These are phyloP conservation scores for Alternaria sp. DNA, from an alignment of 2,329 filamentous ascomycete genomes.

Conservation along the genomic window DNA sequence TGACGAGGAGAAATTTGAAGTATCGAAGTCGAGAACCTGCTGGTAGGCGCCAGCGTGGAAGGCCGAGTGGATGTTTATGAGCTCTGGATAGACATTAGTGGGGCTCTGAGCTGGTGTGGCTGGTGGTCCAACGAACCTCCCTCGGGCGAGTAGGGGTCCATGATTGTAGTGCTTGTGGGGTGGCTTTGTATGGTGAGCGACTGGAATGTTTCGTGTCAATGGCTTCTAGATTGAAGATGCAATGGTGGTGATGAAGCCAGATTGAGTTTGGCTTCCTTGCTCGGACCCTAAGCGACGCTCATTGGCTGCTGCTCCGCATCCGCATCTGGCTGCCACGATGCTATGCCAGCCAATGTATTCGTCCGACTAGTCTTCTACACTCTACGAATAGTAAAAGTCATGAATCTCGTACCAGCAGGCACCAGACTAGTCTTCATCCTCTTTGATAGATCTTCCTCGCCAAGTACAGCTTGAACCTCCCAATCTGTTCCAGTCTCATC, in stretches of 20 bases:
- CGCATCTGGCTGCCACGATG: neutral
- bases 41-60: slow-evolving; percentile 84
- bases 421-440: slow-evolving; percentile 30
- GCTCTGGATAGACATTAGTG: slow-evolving; percentile 57
- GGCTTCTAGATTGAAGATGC: slow-evolving; percentile 13
- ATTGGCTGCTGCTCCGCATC: slow-evolving; percentile 29
- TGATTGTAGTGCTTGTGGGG: slow-evolving; percentile 21
- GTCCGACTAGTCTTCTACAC: slow-evolving; percentile 11
- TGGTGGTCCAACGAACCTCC: slow-evolving; percentile 58
- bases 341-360: neutral
- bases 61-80: slow-evolving; percentile 72
- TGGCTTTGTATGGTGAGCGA: slow-evolving; percentile 2
- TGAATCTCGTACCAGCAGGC: slow-evolving; percentile 34
- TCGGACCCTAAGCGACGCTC: slow-evolving; percentile 28
- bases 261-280: slow-evolving; percentile 44
- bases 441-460: slow-evolving; percentile 33
- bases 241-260: slow-evolving; percentile 41
- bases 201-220: slow-evolving; percentile 9
- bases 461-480: slow-evolving; percentile 42
- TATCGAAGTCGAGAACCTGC: slow-evolving; percentile 85
- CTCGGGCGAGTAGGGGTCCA: slow-evolving; percentile 70
- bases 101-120: neutral
- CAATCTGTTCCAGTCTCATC: slow-evolving; percentile 49
- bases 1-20: slow-evolving; percentile 76
- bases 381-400: slow-evolving; percentile 39